These are phyloP conservation scores for Cercophora sp. DNA, from an alignment of 495 filamentous ascomycete genomes.

Conservation along the genomic window DNA sequence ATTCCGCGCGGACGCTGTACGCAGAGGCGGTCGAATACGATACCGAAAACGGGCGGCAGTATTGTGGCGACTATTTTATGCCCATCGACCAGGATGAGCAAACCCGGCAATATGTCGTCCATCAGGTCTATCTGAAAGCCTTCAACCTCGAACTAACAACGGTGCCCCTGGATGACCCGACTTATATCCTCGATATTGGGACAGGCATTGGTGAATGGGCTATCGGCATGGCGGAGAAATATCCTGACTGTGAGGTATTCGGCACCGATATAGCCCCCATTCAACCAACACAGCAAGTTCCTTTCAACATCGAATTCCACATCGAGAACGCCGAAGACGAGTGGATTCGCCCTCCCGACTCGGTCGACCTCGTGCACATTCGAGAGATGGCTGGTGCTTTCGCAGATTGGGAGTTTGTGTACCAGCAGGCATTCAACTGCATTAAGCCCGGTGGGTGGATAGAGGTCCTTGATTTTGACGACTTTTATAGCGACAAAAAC, in stretches of 20 bases:
- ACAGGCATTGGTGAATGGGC: conserved; percentile 72
- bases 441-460: conserved; percentile 64
- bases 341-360: conserved; percentile 50
- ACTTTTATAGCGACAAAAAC: conserved; percentile 32
- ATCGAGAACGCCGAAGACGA: conserved; percentile 63
- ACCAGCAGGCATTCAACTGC: conserved; percentile 55
- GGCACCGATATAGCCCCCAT: conserved; percentile 66
- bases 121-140: conserved; percentile 60
- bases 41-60: conserved; percentile 62
- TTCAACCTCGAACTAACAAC: conserved; percentile 58
- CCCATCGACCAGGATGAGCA: conserved; percentile 74
- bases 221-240: conserved; percentile 63
- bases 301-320: conserved; percentile 67
- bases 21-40: conserved; percentile 52
- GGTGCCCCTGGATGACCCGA: conserved; percentile 50
- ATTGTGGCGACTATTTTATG: conserved; percentile 68
- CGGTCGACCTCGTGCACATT: conserved; percentile 65
- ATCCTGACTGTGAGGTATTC: conserved; percentile 59
- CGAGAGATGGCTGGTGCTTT: conserved; percentile 63
- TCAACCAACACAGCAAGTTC: conserved; percentile 47
- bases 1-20: conserved; percentile 57
- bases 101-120: conserved; percentile 62
- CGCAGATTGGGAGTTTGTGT: conserved; percentile 57
- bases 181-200: conserved; percentile 64
- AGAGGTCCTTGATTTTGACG: conserved; percentile 56